phyloP scores from a whole-genome alignment of 768 basidiomycete species.

The Hypholoma sublateritium region DNA sequence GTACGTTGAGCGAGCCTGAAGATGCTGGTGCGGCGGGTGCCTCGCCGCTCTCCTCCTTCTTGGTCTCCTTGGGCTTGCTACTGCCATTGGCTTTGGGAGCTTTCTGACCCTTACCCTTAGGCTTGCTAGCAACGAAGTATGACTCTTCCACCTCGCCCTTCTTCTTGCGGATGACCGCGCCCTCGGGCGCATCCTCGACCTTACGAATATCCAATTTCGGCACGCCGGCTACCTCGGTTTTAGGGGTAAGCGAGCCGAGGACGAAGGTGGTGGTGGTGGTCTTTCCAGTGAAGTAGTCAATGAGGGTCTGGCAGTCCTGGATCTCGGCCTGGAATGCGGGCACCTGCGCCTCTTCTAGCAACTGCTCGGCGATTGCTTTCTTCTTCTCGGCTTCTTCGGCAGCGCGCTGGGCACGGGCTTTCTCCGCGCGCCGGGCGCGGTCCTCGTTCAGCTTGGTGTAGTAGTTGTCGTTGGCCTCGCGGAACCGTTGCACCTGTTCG shows the following conservation, averaged over 20 bases:
- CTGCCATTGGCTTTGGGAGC: slow-evolving; percentile 40
- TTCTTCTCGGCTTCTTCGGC: slow-evolving; percentile 80
- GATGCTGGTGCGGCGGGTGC: slow-evolving; percentile 25
- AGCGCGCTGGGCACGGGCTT: slow-evolving; percentile 68
- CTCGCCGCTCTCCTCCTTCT: slow-evolving; percentile 15
- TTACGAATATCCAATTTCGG: slow-evolving; percentile 83
- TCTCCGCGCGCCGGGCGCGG: slow-evolving; percentile 79
- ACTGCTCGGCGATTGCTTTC: slow-evolving; percentile 71
- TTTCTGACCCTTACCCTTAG: slow-evolving; percentile 65
- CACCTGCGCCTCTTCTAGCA: slow-evolving; percentile 86
- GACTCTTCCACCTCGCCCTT: slow-evolving; percentile 84
- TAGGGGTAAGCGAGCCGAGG: slow-evolving; percentile 31
- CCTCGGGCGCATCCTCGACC: slow-evolving; percentile 73
- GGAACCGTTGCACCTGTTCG: slow-evolving; percentile 65
- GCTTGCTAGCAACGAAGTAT: slow-evolving; percentile 77
- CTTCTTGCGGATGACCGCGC: slow-evolving; percentile 82
- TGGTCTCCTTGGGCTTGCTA: slow-evolving; percentile 21
- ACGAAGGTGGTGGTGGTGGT: slow-evolving; percentile 42
- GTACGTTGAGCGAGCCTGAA: slow-evolving; percentile 58
- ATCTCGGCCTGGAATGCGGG: slow-evolving; percentile 93
- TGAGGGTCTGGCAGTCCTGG: slow-evolving; percentile 93
- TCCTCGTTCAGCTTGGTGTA: slow-evolving; percentile 89
- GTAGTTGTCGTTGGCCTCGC: slow-evolving; percentile 82
- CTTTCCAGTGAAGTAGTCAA: slow-evolving; percentile 81
- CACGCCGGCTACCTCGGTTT: slow-evolving; percentile 57